Base-by-base conservation (phyloP, 805 yeast genomes). In the Komagataella pseudopastoris region DNA sequence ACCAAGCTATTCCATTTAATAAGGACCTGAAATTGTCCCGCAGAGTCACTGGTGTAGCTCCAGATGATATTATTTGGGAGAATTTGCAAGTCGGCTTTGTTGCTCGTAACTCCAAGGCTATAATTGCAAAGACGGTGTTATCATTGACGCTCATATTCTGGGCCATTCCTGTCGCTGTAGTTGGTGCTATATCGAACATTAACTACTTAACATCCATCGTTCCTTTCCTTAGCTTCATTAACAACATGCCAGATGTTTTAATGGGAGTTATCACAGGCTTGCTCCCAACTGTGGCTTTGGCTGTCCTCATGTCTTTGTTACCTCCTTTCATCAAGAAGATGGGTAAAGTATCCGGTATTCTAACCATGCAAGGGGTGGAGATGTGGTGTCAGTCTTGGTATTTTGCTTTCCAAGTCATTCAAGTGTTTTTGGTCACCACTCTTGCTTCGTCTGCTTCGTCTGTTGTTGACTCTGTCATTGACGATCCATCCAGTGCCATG, bases 131-230 rank as follows among this genome's bases (percentile, higher is more conserved):
- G 51, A 71, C 86, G 14, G 69, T 88, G 49, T 72, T 85, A 60
- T 79, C 85, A 23, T 60, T 78, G 53, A 70, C 83, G 66, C 80
- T 91, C 55, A 78, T 91, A 49, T 88, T 89, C 69, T 91, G 98
- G 98, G 83, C 96, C 46, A 81, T 91, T 59, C 99, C 99, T 7
- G 97, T 91, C 45, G 96, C 97, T n/a, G 89, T 88, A 60, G 96
- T 91, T 50, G 98, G 98, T 78, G 77, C 81, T 59, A 83, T 93
- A 56, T 91, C 98, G 22, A 93, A 91, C 67, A 77, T 91, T 58
- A 80, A 83, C 56, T 83, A 76, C 61, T 72, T 89, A 62, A 87
- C 85, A 44, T 71, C 75, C 44, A 80, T 77, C 56, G 77, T 91
- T 30, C 88, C 72, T 6, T 93, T 87, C 72, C 75, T 91, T 62